These are phyloP conservation scores for Calocybe cyanea DNA, from an alignment of 768 basidiomycete species.

Conservation along the genomic window DNA sequence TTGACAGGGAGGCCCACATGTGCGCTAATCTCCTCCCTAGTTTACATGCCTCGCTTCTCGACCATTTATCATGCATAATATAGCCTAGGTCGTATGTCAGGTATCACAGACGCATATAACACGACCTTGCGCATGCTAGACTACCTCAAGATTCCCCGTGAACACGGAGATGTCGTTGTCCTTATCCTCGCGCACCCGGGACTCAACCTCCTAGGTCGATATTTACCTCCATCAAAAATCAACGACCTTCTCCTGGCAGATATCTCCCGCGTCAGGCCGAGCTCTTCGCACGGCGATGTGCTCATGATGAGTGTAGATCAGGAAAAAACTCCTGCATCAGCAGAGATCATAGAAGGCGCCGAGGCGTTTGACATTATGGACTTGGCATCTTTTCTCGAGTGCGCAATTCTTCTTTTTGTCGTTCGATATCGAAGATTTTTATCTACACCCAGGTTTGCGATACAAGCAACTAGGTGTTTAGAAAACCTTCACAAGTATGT, in stretches of 20 bases:
- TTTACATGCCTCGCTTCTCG: background rate
- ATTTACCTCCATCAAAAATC: conserved; percentile 61
- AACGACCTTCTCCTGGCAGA: conserved; percentile 67
- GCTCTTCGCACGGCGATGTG: conserved; percentile 43
- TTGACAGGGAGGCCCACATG: conserved; percentile 75
- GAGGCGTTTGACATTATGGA: conserved; percentile 72
- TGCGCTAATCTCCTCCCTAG: conserved; percentile 27
- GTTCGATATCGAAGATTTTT: conserved; percentile 7
- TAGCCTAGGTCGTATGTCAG: conserved; percentile 50
- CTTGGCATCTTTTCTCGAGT: conserved; percentile 74
- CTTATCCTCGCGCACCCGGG: conserved; percentile 72
- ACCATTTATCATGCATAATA: background rate
- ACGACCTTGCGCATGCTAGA: conserved; percentile 58
- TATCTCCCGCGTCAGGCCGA: conserved; percentile 35
- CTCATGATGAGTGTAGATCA: conserved; percentile 47
- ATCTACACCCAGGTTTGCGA: conserved; percentile 67
- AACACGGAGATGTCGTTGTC: conserved; percentile 64
- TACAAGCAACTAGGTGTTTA: conserved; percentile 70
- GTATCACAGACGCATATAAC: conserved; percentile 47
- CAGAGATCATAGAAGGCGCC: conserved; percentile 47
- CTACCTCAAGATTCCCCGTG: conserved; percentile 61
- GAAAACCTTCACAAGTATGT: conserved; percentile 60
- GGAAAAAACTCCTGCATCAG: conserved; percentile 9
- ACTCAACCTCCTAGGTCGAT: conserved; percentile 63
- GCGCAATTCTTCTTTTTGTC: conserved; percentile 15